phyloP scores from a whole-genome alignment of 1,284 basidiomycete genomes.

The Heterobasidion irregulare region DNA sequence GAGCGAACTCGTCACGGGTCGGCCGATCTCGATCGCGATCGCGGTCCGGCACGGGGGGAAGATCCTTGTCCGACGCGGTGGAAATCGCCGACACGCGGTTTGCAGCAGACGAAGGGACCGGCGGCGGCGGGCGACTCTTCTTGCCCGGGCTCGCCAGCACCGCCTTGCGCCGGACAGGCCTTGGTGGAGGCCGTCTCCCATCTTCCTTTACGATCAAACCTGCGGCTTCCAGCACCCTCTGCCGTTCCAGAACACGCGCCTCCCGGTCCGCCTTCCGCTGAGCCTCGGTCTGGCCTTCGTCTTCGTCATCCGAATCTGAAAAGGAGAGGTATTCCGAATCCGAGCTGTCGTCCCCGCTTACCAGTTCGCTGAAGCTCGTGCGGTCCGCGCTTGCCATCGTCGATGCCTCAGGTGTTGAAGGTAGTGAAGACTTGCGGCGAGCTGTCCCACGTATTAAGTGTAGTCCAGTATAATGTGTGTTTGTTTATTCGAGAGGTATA shows the following conservation, averaged over 20 bases:
- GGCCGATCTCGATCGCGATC: slow-evolving; percentile 17
- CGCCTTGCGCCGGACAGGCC: slow-evolving; percentile 17
- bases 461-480: slow-evolving; percentile 1
- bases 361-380: slow-evolving; percentile 2
- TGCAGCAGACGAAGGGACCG: slow-evolving; percentile 22
- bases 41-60: not conserved
- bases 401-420: not conserved
- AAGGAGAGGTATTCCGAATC: slow-evolving; percentile 25
- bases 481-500: slow-evolving; percentile 14
- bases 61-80: slow-evolving; percentile 11
- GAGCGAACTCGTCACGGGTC: slow-evolving; percentile 28
- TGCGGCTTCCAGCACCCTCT: slow-evolving; percentile 79
- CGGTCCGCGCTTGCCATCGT: not conserved
- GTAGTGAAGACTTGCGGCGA: no score
- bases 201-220: slow-evolving; percentile 71
- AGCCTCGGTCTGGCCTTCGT: slow-evolving; percentile 32
- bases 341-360: slow-evolving; percentile 21
- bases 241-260: slow-evolving; percentile 69
- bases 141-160: slow-evolving; percentile 11
- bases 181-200: slow-evolving; percentile 30
- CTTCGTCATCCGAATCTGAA: slow-evolving; percentile 33
- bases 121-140: slow-evolving; percentile 45
- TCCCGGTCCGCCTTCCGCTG: slow-evolving; percentile 46
- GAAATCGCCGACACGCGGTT: slow-evolving; percentile 2
- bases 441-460: no score